Percentiles rank a stretch among this genome's conserved stretches.
Conservation (phyloP, 345 rosid species). For the Firmiana major region DNA sequence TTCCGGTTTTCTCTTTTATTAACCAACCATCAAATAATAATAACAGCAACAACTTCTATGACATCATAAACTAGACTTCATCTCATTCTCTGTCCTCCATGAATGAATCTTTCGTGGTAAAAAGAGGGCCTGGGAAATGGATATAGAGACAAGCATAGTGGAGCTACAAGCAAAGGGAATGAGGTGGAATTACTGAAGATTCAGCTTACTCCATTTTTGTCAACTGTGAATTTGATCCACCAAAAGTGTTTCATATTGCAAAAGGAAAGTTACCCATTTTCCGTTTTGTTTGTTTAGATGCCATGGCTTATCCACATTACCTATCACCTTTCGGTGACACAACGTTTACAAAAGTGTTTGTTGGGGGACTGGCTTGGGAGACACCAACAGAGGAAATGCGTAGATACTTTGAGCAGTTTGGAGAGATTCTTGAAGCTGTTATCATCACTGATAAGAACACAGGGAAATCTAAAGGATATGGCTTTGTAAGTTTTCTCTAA, state of each 20-base stretch:
- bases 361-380: conserved; percentile 97
- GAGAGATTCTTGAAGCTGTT: conserved; percentile 96
- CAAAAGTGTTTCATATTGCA: conserved; percentile 16
- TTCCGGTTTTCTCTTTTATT: conserved; percentile 19
- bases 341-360: conserved; percentile 79
- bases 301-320: conserved; percentile 57
- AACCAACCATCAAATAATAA: conserved; percentile 23
- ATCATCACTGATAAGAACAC: conserved; percentile 77
- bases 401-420: conserved; percentile 77
- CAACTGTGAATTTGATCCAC: not conserved
- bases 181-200: conserved; percentile 11
- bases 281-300: conserved; percentile 15
- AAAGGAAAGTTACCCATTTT: conserved; percentile 22
- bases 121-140: not conserved
- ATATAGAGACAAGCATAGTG: conserved; percentile 6
- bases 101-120: conserved; percentile 20
- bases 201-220: conserved; percentile 1
- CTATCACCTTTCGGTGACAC: conserved; percentile 96
- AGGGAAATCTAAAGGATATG: conserved; percentile 92
- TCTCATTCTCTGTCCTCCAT: conserved; percentile 22
- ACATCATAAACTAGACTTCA: conserved; percentile 16
- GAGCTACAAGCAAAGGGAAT: conserved; percentile 16
- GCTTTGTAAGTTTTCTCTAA: conserved; percentile 58
- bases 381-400: conserved; percentile 86
- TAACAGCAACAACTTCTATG: conserved; percentile 12